Percentiles rank a stretch among this genome's conserved stretches.
These are phyloP conservation scores for Arthrobotrys iridis DNA, from an alignment of 2,329 filamentous ascomycete genomes.

Conservation along the genomic window DNA sequence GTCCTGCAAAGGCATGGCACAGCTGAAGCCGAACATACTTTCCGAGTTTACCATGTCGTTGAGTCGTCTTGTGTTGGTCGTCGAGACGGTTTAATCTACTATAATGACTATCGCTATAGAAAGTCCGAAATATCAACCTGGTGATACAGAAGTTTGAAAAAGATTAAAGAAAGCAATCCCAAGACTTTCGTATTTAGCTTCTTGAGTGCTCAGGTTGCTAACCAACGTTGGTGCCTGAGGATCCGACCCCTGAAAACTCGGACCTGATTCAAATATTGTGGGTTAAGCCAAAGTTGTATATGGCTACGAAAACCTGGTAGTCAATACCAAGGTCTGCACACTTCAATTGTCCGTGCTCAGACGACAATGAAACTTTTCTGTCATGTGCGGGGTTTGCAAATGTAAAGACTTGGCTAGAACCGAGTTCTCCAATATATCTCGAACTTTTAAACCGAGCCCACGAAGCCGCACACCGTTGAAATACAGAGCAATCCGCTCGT, in stretches of 20 bases:
- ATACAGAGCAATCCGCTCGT: constrained; percentile 10
- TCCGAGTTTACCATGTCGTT: constrained; percentile 9
- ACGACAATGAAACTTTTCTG: constrained; percentile 37
- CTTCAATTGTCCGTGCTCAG: constrained; percentile 27
- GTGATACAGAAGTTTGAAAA: not conserved
- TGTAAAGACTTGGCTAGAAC: constrained; percentile 11
- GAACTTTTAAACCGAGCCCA: constrained; percentile 2
- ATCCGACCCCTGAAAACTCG: constrained; percentile 30
- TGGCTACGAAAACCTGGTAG: not conserved
- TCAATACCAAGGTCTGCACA: constrained; percentile 18
- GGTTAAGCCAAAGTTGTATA: constrained; percentile 11
- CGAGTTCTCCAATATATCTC: not conserved
- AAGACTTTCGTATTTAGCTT: not conserved
- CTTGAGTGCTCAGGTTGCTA: not conserved
- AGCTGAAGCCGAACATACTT: not conserved
- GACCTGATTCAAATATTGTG: not conserved
- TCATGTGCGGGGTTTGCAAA: constrained; percentile 28
- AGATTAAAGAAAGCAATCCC: not conserved
- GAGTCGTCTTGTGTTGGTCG: too few species aligned
- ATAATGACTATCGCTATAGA: not conserved
- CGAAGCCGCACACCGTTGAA: not conserved
- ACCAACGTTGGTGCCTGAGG: constrained; percentile 22
- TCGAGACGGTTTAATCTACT: not conserved
- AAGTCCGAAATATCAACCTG: not conserved
- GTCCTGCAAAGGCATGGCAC: not conserved